Base-by-base conservation (phyloP, 2,329 filamentous ascomycete species). In the Zymoseptoria crescenta region DNA sequence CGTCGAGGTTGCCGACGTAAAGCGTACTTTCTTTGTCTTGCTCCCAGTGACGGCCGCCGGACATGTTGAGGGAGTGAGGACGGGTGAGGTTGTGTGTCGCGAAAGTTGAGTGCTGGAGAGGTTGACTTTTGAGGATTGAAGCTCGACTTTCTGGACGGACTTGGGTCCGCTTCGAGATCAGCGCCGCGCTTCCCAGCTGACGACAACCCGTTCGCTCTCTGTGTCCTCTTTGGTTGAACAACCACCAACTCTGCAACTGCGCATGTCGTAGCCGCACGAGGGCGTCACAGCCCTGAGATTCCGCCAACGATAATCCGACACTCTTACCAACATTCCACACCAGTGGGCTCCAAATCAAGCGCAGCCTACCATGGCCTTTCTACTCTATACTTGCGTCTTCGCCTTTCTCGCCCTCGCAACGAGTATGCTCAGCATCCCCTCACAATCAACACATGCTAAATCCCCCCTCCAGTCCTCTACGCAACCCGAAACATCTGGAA, bases 21-120 rank as follows among this genome's bases (percentile, higher is more conserved):
- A 97, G 89, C 49, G 94, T 97, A 68, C 91, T 91, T 77, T 97
- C 93, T 76, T 96, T 96, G 77, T 97, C 93, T 80, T 97, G 93
- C 74, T 96, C 91, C 89, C 64, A 94, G 77, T 93, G 89, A 72
- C 88, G 81, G 79, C 86, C 81, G 78, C 86, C 84, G 50, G 82
- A 81, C 84, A 91, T 91, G 59, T 64, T 79, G 74, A 71, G 54
- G 56, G 56, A 56, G 49, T 56, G 59, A 5, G 30, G 8, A 13
- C 3, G 20, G 49, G 27, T 27, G 52, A 9, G 24, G 45, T 51
- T 24, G 49, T 30, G 56, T 56, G 59, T 51, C 45, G 45, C 55
- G n/a, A 29, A 49, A 35, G 27, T 24, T 48, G 13, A 48, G 27
- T 30, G 49, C 9, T 35, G 21, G 20, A 49, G 20, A 27, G 24